Conservation (phyloP, 176 grass and related monocot species). For the Avena sativa region DNA sequence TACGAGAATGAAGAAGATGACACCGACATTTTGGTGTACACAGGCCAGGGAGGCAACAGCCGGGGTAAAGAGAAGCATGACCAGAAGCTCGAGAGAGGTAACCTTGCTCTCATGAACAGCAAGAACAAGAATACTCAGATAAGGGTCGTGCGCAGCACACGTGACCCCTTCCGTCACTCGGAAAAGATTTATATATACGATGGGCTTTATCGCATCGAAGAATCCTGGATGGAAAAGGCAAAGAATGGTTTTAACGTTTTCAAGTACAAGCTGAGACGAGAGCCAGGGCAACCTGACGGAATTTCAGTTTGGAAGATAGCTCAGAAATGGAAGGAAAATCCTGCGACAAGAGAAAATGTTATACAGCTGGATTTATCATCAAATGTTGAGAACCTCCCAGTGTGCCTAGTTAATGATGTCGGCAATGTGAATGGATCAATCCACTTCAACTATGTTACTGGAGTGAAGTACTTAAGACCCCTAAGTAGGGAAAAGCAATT, state of each 20-base stretch:
- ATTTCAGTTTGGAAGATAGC: slow-evolving; percentile 65
- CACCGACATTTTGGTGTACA: slow-evolving; percentile 60
- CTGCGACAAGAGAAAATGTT: slow-evolving; percentile 41
- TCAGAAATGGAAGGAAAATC: slow-evolving; percentile 65
- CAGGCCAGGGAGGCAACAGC: slow-evolving; percentile 61
- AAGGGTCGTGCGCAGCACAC: slow-evolving; percentile 62
- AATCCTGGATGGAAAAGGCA: slow-evolving; percentile 52
- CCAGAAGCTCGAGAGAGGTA: slow-evolving; percentile 77
- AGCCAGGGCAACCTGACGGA: slow-evolving; percentile 60
- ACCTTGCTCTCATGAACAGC: slow-evolving; percentile 77
- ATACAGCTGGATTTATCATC: slow-evolving; percentile 52
- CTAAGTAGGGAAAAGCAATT: slow-evolving; percentile 31
- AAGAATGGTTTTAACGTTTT: slow-evolving; percentile 60
- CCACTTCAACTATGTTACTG: slow-evolving; percentile 55
- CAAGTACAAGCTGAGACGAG: slow-evolving; percentile 63
- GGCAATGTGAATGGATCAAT: slow-evolving; percentile 39
- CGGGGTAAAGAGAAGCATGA: slow-evolving; percentile 62
- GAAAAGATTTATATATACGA: slow-evolving; percentile 79
- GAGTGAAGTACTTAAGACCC: slow-evolving; percentile 38
- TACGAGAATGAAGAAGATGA: slow-evolving; percentile 66
- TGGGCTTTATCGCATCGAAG: slow-evolving; percentile 67
- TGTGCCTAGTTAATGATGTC: slow-evolving; percentile 60
- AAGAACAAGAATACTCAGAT: slow-evolving; percentile 52
- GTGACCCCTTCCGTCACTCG: slow-evolving; percentile 41
- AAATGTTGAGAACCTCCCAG: slow-evolving; percentile 49